Percentiles rank a stretch among this genome's conserved stretches.
Evolutionary conservation across 1,284 basidiomycete species (phyloP).

Genomic region (Athelia sp.): DNA sequence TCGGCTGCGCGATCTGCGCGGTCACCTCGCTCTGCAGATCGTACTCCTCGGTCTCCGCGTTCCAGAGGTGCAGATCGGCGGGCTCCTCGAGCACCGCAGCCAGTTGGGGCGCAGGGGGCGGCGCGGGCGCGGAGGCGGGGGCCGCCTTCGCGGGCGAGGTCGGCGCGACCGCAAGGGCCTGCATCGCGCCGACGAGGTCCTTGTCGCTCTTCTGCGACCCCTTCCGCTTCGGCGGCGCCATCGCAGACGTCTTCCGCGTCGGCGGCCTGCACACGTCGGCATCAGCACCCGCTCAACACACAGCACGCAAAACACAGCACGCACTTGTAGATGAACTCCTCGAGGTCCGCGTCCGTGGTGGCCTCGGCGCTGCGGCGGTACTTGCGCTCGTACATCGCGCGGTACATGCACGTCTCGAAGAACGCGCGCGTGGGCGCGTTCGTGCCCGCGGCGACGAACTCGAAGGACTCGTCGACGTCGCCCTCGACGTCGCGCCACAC

Average conservation of each 20-base stretch:
- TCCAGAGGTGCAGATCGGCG: conserved; percentile 71
- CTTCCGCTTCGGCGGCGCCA: background rate
- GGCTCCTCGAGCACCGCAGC: conserved; percentile 36
- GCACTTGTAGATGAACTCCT: conserved; percentile 76
- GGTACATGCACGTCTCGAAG: conserved; percentile 92
- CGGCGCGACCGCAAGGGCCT: conserved; percentile 9
- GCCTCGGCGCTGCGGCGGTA: conserved; percentile 70
- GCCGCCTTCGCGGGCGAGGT: conserved; percentile 1
- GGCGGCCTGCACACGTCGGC: conserved; percentile 19
- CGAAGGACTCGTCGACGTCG: conserved; percentile 76
- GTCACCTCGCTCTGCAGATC: conserved; percentile 68
- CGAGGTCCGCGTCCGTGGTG: conserved; percentile 62
- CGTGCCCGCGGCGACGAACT: conserved; percentile 77
- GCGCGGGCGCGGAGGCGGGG: background rate
- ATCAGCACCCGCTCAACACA: background rate
- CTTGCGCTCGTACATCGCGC: conserved; percentile 93
- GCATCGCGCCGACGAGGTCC: conserved; percentile 9
- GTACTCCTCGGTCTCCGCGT: conserved; percentile 66
- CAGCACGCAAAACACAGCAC: conserved; percentile 21
- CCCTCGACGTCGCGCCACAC: conserved; percentile 89
- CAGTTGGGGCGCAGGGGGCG: conserved; percentile 14
- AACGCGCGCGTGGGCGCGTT: conserved; percentile 81
- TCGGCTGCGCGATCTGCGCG: conserved; percentile 62
- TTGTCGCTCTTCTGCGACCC: background rate
- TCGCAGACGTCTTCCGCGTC: conserved; percentile 2